A percentile compares a stretch with the other conserved stretches of the same genome.
phyloP scores from a whole-genome alignment of 1,284 basidiomycete species.

The Ustilago esculenta region DNA sequence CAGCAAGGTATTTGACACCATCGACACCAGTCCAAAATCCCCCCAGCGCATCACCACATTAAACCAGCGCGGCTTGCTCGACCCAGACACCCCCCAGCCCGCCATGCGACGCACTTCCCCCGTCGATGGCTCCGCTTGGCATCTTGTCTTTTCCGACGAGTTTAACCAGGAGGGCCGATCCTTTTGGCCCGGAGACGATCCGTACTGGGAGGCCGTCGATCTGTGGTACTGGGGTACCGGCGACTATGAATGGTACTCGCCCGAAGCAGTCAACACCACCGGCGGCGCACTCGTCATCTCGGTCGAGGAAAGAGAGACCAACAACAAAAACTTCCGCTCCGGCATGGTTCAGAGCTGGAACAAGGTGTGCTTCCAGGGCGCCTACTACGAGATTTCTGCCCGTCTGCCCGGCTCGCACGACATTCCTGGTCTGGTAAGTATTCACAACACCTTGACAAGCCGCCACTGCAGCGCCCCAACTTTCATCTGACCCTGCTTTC shows the following conservation, averaged over 20 bases:
- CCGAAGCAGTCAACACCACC: slow-evolving; percentile 61
- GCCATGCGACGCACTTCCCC: slow-evolving; percentile 28
- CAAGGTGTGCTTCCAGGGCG: slow-evolving; percentile 67
- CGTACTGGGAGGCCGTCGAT: slow-evolving; percentile 70
- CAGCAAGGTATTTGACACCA: slow-evolving; percentile 43
- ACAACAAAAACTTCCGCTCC: slow-evolving; percentile 63
- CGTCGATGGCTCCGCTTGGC: slow-evolving; percentile 41
- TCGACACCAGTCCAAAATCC: slow-evolving; percentile 24
- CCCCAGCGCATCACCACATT: slow-evolving; percentile 26
- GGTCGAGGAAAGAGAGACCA: slow-evolving; percentile 51
- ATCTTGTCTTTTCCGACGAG: slow-evolving; percentile 80
- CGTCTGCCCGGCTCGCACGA: slow-evolving; percentile 33
- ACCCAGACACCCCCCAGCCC: slow-evolving; percentile 51
- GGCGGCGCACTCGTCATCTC: slow-evolving; percentile 52
- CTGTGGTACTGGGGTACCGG: slow-evolving; percentile 69
- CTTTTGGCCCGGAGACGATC: slow-evolving; percentile 68
- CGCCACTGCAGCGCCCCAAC: too few relatives aligned
- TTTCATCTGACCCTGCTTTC: not conserved
- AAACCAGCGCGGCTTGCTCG: slow-evolving; percentile 48
- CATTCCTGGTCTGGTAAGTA: slow-evolving; percentile 21
- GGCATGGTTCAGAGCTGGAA: slow-evolving; percentile 67
- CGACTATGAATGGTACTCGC: slow-evolving; percentile 68
- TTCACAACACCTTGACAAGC: not conserved
- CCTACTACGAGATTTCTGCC: slow-evolving; percentile 60
- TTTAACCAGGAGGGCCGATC: slow-evolving; percentile 75